Base-by-base conservation (phyloP, 1,139 yeast species). In the Nadsonia starkeyi-henricii region DNA sequence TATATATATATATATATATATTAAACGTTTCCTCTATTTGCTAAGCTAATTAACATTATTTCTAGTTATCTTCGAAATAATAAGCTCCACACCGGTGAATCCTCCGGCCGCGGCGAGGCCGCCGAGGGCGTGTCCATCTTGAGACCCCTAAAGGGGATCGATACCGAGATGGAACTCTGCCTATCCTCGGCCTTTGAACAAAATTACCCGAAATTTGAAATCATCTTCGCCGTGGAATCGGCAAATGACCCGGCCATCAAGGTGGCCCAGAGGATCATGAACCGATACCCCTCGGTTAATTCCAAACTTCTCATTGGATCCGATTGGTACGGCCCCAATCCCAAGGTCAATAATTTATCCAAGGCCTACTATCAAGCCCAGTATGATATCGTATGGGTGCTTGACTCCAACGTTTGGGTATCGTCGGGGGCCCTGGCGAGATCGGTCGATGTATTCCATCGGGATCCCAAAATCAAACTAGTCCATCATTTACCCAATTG, bases 361-460 rank as follows among this genome's bases (percentile, higher is more conserved):
- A 84, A 84, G 61, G 95, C 95, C 2, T 85, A 81, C 59, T 61
- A 67, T 44, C 64, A 65, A 1, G 89, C 95, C 15, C 75, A 77
- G 56, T 69, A 77, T 62, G 95, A 86, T 60, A 74, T 83, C 33
- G 57, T 86, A 15, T 86, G 96, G 96, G 77, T 85, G n/a, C 72
- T 85, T 68, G 96, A 86, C 62, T 79, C 91, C 43, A 86, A 86
- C 59, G 93, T 84, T 7, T 84, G 89, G 85, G 85, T 83, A 1
- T 67, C 78, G 42, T 76, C 81, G 0, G 76, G 81, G 41, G 73
- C 86, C 0, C 66, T 86, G 55, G 65, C 69, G n/a, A 73, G 89
- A 52, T 82, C 94, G 0, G 80, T 85, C 3, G 66, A 63, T 20
- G 68, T 82, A 9, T 69, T 85, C 55, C 63, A 68, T 43, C 65